Evolutionary conservation across 805 yeast genomes (phyloP).

Genomic region (Yarrowia alimentaria): DNA sequence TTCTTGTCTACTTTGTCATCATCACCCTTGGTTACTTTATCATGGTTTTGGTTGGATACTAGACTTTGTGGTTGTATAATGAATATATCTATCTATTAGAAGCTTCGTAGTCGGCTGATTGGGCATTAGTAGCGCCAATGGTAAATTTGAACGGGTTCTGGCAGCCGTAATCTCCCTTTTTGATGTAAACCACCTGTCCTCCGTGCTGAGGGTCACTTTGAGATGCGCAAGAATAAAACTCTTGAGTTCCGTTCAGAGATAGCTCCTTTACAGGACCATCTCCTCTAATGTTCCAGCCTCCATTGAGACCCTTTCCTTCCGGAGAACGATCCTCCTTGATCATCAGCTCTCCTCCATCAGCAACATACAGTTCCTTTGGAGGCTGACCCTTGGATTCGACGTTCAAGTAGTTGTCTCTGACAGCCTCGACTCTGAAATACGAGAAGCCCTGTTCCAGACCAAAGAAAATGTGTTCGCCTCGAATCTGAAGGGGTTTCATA

Average conservation of each 20-base stretch:
- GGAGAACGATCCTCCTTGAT: background rate
- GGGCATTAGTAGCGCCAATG: conserved; percentile 9
- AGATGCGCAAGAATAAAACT: background rate
- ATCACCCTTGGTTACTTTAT: conserved; percentile 76
- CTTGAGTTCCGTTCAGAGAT: background rate
- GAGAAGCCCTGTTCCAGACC: conserved; percentile 5
- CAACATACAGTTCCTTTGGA: background rate
- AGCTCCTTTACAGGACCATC: conserved; percentile 4
- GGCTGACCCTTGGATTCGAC: background rate
- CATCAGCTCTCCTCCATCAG: background rate
- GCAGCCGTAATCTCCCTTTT: conserved; percentile 4
- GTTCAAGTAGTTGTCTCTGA: background rate
- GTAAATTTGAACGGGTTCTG: conserved; percentile 1
- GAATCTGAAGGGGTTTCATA: conserved; percentile 1
- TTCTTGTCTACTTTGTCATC: conserved; percentile 69
- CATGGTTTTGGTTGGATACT: conserved; percentile 59
- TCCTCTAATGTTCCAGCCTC: background rate
- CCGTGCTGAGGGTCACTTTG: background rate
- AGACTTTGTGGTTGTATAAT: conserved; percentile 26
- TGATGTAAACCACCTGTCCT: background rate
- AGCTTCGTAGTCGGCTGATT: too few species aligned
- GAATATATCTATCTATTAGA: too few species aligned
- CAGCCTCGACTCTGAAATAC: conserved; percentile 3
- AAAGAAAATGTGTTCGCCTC: background rate
- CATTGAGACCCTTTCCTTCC: too few species aligned